phyloP scores from a whole-genome alignment of 805 yeast genomes.

The Metschnikowia cerradonensis region DNA sequence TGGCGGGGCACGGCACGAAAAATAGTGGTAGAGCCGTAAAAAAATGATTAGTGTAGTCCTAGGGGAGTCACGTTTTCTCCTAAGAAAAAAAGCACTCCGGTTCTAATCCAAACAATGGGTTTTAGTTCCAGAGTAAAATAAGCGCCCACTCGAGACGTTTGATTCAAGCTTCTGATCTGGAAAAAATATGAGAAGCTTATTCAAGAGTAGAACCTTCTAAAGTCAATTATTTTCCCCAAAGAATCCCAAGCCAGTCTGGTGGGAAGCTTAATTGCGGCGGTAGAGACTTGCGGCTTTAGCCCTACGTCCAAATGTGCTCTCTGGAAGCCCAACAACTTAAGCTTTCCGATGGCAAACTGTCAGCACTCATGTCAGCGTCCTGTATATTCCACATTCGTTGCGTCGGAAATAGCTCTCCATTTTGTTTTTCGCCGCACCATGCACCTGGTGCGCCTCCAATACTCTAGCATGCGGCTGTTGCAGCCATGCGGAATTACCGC shows the following conservation, averaged over 20 bases:
- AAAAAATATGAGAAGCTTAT: not conserved
- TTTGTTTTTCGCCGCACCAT: slow-evolving; percentile 1
- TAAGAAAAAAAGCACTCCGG: not conserved
- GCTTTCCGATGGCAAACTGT: not conserved
- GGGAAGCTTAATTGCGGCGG: not conserved
- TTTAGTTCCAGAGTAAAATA: not conserved
- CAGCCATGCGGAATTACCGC: slow-evolving; percentile 1
- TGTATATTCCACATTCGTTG: not conserved
- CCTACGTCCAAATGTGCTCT: not conserved
- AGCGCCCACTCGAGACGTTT: not conserved
- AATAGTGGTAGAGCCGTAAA: not conserved
- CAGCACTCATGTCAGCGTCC: not conserved
- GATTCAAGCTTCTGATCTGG: not conserved
- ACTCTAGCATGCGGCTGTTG: slow-evolving; percentile 1
- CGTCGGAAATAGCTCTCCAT: not conserved
- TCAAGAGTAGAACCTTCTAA: not conserved
- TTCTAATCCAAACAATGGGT: not conserved
- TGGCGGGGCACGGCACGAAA: not conserved
- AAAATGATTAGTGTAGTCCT: not conserved
- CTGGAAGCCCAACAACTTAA: not conserved
- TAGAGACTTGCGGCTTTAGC: not conserved
- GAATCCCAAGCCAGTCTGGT: not conserved
- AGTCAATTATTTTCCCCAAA: not conserved
- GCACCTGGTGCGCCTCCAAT: not conserved
- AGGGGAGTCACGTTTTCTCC: not conserved